Evolutionary conservation across 192 early-diverging fungal genomes (phyloP), one percentile per base, ranked within the genome.

Genomic region (Coemansia sp.): DNA sequence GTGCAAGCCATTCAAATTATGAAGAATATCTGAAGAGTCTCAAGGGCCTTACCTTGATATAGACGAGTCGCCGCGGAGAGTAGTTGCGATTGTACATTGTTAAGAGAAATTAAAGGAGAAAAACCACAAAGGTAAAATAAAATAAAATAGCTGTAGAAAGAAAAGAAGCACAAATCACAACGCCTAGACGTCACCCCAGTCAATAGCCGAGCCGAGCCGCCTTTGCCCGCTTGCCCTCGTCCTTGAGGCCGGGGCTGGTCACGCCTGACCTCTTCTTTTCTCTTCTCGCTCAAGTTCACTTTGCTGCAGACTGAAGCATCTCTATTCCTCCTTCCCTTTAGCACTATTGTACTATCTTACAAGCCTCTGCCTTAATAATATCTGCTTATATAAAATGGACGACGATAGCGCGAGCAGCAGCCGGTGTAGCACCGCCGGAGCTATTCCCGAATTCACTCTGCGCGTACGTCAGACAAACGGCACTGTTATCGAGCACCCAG

Each of bases 51-150:
- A 74, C 80, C 80, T 82, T 82, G 62, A 82, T 82, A 66, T 75
- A 83, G 36, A 62, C 61, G 66, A 38, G 69, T 53, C 80, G 71
- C 73, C 73, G 75, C 52, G 80, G 74, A 18, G 72, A 57, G 66
- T 72, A 63, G 66, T 47, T 67, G 65, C 72, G 69, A 73, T 75
- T 75, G 70, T 83, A 74, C 80, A 83, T 83, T 83, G 38, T 31
- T 3, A 34, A 55, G 33, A 31, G 22, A 50, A 36, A 13, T 39
- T 62, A 43, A 64, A 57, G 0, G 41, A 49, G 52, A 18, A 39
- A 20, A 50, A 50, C 9, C 6, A 69, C 39, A 69, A 16, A 31
- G 22, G n/a, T 31, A 16, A 20, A 50, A 20, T 27, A 52, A 22
- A 3, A 8, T 29, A 65, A 65, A 43, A 43, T 6, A 15, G 40